These are phyloP conservation scores for Dendrobium catenatum DNA, from an alignment of 106 monocot genomes.

Conservation along the genomic window DNA sequence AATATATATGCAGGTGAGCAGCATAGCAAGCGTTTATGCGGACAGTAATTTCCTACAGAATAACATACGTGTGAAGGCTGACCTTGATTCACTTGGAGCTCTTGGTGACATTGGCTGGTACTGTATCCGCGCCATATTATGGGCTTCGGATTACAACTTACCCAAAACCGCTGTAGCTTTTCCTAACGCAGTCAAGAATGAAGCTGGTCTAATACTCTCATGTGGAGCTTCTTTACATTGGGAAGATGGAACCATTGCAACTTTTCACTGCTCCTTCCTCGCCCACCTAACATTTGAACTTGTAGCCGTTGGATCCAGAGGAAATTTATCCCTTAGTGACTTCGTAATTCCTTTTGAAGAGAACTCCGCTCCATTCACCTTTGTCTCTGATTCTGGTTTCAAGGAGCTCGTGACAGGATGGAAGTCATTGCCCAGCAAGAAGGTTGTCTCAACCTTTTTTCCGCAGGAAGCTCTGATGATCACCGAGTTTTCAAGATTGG, in stretches of 20 bases:
- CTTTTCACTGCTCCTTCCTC: slow-evolving; percentile 70
- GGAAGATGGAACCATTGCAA: slow-evolving; percentile 56
- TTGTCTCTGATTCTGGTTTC: slow-evolving; percentile 30
- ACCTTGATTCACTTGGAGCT: slow-evolving; percentile 75
- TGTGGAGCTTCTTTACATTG: slow-evolving; percentile 53
- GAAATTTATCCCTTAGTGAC: slow-evolving; percentile 26
- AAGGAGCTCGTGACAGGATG: slow-evolving; percentile 42
- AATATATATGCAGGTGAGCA: slow-evolving; percentile 36
- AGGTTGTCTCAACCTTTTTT: slow-evolving; percentile 36
- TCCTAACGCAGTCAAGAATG: neutral
- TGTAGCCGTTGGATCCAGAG: slow-evolving; percentile 41
- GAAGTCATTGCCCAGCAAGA: slow-evolving; percentile 40
- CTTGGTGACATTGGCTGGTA: slow-evolving; percentile 84
- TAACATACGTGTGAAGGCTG: slow-evolving; percentile 79
- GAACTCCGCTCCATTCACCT: slow-evolving; percentile 26
- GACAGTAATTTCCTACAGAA: slow-evolving; percentile 47
- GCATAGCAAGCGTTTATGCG: slow-evolving; percentile 27
- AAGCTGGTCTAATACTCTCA: slow-evolving; percentile 38
- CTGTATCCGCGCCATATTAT: slow-evolving; percentile 64
- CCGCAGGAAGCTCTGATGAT: slow-evolving; percentile 78
- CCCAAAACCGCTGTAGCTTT: slow-evolving; percentile 51
- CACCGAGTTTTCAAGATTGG: slow-evolving; percentile 63
- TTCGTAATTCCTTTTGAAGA: slow-evolving; percentile 56
- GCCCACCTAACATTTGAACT: slow-evolving; percentile 54
- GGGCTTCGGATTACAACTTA: slow-evolving; percentile 50